Evolutionary conservation across 202 grass and related monocot genomes (phyloP).

Genomic region (Setaria italica): DNA sequence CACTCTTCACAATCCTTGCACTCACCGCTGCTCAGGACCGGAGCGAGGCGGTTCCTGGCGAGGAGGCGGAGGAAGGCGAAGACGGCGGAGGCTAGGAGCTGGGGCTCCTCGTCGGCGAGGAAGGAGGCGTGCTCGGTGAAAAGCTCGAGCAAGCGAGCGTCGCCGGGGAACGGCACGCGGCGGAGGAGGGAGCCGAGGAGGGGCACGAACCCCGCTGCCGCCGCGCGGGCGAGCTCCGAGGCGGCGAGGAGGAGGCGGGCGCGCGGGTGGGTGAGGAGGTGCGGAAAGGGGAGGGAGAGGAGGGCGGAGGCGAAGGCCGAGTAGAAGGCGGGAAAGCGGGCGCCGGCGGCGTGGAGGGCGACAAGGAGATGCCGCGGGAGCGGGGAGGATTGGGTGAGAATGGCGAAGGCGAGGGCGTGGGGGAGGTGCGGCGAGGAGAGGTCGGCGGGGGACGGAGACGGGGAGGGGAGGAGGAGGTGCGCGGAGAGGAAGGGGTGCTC

Average conservation of each 20-base stretch:
- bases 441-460: background rate
- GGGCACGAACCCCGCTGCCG: conserved; percentile 40
- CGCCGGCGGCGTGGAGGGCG: conserved; percentile 44
- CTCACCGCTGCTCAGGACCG: background rate
- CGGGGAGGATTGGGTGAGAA: conserved; percentile 35
- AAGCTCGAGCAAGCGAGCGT: conserved; percentile 41
- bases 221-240: conserved; percentile 45
- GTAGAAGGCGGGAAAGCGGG: conserved; percentile 41
- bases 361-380: conserved; percentile 33
- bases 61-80: conserved; percentile 62
- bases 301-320: conserved; percentile 44
- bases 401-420: conserved; percentile 50
- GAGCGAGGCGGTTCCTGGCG: conserved; percentile 52
- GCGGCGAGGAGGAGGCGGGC: conserved; percentile 38
- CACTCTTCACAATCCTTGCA: conserved; percentile 43
- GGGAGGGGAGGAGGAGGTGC: conserved; percentile 42
- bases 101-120: conserved; percentile 50
- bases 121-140: conserved; percentile 11
- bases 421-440: conserved; percentile 51
- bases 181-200: conserved; percentile 45
- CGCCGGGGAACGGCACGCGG: conserved; percentile 40
- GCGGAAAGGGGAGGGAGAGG: conserved; percentile 43
- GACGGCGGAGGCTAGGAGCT: conserved; percentile 57
- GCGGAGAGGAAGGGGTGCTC: conserved; percentile 45
- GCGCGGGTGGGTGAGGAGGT: conserved; percentile 47